These are phyloP conservation scores for Sporisorium reilianum DNA, from an alignment of 1,284 basidiomycete species.

Conservation along the genomic window DNA sequence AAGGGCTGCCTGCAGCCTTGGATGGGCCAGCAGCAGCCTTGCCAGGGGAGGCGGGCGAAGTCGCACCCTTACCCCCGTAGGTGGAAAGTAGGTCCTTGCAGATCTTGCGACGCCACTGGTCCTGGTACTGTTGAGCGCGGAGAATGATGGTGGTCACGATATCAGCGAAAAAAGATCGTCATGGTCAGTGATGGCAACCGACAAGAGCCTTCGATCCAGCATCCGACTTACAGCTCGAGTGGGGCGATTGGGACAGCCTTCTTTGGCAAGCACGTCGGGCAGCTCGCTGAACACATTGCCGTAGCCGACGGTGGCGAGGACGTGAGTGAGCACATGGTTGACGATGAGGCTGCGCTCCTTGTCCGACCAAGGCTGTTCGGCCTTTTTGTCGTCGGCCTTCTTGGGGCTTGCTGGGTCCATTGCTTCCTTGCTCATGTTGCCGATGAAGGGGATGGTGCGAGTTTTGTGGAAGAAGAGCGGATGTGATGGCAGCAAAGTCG, in stretches of 20 bases:
- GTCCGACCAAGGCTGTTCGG: conserved; percentile 25
- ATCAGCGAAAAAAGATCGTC: background rate
- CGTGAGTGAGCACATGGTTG: conserved; percentile 21
- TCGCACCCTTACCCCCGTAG: conserved; percentile 5
- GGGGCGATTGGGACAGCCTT: conserved; percentile 13
- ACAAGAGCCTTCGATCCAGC: too few relatives aligned
- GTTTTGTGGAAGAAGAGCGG: background rate
- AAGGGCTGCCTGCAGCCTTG: conserved; percentile 11
- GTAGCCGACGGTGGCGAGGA: conserved; percentile 14
- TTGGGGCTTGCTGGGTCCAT: background rate
- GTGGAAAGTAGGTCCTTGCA: conserved; percentile 21
- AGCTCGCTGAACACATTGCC: conserved; percentile 13
- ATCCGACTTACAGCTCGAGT: conserved; percentile 6
- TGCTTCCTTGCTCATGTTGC: conserved; percentile 7
- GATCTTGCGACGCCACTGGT: conserved; percentile 40
- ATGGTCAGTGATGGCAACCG: too few relatives aligned
- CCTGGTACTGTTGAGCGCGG: conserved; percentile 5
- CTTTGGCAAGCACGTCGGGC: conserved; percentile 8
- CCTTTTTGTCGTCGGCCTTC: conserved; percentile 5
- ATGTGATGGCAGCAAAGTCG: too few relatives aligned
- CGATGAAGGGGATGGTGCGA: background rate
- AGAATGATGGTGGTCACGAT: background rate
- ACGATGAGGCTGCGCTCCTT: conserved; percentile 29
- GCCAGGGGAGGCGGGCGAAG: conserved; percentile 1
- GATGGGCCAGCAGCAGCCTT: background rate